Percentiles rank a stretch among this genome's conserved stretches.
phyloP scores from a whole-genome alignment of 176 grass and related monocot species.

The Melocanna baccifera region DNA sequence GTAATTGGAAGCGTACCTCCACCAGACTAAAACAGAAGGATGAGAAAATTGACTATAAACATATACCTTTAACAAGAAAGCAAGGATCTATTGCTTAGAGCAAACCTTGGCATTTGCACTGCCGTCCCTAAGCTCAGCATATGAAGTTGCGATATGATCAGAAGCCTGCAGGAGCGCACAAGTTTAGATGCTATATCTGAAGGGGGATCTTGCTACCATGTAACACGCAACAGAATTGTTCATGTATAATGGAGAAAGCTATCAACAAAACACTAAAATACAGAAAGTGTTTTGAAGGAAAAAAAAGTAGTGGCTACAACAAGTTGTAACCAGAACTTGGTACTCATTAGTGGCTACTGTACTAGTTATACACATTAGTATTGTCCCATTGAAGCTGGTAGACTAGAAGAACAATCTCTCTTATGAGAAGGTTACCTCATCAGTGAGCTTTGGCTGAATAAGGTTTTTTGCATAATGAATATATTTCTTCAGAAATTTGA shows the following conservation, averaged over 20 bases:
- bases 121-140: slow-evolving; percentile 93
- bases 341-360: background rate
- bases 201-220: background rate
- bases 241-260: background rate
- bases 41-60: slow-evolving; percentile 28
- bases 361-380: background rate
- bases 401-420: background rate
- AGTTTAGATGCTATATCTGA: slow-evolving; percentile 11
- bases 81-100: slow-evolving; percentile 21
- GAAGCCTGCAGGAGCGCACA: slow-evolving; percentile 57
- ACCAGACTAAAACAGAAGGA: slow-evolving; percentile 43
- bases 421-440: slow-evolving; percentile 63
- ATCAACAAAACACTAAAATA: background rate
- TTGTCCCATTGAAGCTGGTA: background rate
- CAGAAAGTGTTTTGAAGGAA: background rate
- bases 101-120: slow-evolving; percentile 76
- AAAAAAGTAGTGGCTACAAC: background rate
- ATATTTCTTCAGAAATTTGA: slow-evolving; percentile 98
- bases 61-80: slow-evolving; percentile 22
- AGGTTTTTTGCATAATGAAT: slow-evolving; percentile 96
- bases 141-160: slow-evolving; percentile 95
- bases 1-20: slow-evolving; percentile 98
- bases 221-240: background rate
- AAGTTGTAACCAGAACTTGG: background rate
- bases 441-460: slow-evolving; percentile 87